Percentiles rank a stretch among this genome's conserved stretches.
Evolutionary conservation across 257 asterid species (phyloP).

Genomic region (Oldenlandia corymbosa): DNA sequence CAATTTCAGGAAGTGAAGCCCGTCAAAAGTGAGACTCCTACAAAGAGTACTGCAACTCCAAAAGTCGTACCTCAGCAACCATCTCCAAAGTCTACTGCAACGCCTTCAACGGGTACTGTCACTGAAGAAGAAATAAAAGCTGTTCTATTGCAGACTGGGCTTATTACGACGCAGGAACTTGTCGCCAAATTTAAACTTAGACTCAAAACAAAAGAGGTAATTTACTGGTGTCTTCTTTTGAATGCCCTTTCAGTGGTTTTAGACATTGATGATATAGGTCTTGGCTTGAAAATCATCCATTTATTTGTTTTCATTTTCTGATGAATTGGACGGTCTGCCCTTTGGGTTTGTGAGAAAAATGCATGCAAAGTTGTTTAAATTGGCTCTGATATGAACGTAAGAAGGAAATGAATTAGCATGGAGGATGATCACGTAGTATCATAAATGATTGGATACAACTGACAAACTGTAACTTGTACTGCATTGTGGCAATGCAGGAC

Average conservation of each 20-base stretch:
- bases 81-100: slow-evolving; percentile 44
- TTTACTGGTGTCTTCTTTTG: not conserved
- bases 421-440: too few species aligned
- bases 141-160: slow-evolving; percentile 54
- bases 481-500: slow-evolving; percentile 63
- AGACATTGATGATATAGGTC: not conserved
- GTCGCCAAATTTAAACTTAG: slow-evolving; percentile 85
- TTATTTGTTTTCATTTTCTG: too few species aligned
- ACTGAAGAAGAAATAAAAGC: slow-evolving; percentile 89
- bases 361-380: too few species aligned
- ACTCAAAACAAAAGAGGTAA: slow-evolving; percentile 75
- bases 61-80: slow-evolving; percentile 49
- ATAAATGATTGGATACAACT: not conserved
- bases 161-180: slow-evolving; percentile 87
- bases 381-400: too few species aligned
- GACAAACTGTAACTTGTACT: not conserved
- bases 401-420: too few species aligned
- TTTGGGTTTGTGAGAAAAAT: not conserved
- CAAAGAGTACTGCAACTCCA: slow-evolving; percentile 38
- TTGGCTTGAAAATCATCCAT: not conserved
- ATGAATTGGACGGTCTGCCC: not conserved
- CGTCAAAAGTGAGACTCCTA: slow-evolving; percentile 48
- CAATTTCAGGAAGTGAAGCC: slow-evolving; percentile 54
- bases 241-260: not conserved
- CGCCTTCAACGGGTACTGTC: slow-evolving; percentile 64